These are phyloP conservation scores for Rhododendron griersonianum DNA, from an alignment of 148 eudicot species.

Conservation along the genomic window DNA sequence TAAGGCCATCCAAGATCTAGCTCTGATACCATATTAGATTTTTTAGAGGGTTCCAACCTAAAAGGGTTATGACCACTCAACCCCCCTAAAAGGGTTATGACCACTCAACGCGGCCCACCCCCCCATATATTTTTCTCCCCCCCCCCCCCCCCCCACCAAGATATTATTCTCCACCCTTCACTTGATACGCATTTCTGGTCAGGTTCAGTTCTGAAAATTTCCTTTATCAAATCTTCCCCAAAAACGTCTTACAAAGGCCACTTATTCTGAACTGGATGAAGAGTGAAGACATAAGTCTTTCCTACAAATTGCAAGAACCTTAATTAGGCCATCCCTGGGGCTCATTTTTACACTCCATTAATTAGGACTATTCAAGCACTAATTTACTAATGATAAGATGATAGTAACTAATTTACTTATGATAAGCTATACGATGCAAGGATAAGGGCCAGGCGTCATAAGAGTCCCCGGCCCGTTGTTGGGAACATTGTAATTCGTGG, in stretches of 20 bases:
- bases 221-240: background rate
- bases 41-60: no score
- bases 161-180: background rate
- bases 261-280: background rate
- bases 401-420: background rate
- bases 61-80: background rate
- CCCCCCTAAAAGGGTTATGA: no score
- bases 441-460: background rate
- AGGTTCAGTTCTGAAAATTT: background rate
- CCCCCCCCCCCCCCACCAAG: background rate
- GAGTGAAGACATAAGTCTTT: background rate
- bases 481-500: background rate
- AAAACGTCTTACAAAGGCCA: background rate
- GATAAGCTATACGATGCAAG: background rate
- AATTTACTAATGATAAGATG: background rate
- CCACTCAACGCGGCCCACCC: no score
- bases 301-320: background rate
- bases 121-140: no score
- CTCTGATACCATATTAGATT: no score
- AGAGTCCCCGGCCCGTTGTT: background rate
- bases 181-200: slow-evolving; percentile 1
- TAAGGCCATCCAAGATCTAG: no score
- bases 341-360: background rate
- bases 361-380: background rate
- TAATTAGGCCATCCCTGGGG: background rate